phyloP scores from a whole-genome alignment of 176 grass and related monocot genomes.

The Oryza meridionalis region DNA sequence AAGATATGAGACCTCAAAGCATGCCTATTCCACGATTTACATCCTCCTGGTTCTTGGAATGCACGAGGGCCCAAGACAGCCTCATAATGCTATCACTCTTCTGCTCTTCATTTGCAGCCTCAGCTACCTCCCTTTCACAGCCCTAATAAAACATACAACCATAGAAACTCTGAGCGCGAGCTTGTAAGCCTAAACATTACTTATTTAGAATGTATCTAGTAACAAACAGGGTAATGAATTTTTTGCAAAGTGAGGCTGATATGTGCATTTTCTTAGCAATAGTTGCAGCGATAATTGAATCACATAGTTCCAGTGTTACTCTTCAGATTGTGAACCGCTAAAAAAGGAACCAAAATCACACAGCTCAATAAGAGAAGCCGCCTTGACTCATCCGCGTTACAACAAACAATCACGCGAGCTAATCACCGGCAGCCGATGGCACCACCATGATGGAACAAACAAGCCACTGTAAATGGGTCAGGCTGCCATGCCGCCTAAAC shows the following conservation, averaged over 20 bases:
- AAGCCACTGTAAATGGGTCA: not conserved
- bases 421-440: not conserved
- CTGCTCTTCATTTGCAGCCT: constrained; percentile 57
- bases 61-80: constrained; percentile 95
- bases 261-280: not conserved
- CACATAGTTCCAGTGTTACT: not conserved
- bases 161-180: not conserved
- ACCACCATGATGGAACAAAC: not conserved
- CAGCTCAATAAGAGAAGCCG: not conserved
- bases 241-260: not conserved
- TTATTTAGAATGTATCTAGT: not conserved
- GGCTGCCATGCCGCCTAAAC: not conserved
- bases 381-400: not conserved
- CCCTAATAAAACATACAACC: constrained; percentile 49
- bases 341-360: not conserved
- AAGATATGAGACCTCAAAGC: constrained; percentile 68
- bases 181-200: not conserved
- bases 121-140: constrained; percentile 69
- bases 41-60: constrained; percentile 77
- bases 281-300: not conserved
- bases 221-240: not conserved
- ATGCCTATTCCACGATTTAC: constrained; percentile 95
- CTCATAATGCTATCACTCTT: constrained; percentile 88
- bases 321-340: not conserved
- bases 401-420: not conserved